Evolutionary conservation across 1,284 basidiomycete species (phyloP).

Genomic region (Cutaneotrichosporon dermatis): DNA sequence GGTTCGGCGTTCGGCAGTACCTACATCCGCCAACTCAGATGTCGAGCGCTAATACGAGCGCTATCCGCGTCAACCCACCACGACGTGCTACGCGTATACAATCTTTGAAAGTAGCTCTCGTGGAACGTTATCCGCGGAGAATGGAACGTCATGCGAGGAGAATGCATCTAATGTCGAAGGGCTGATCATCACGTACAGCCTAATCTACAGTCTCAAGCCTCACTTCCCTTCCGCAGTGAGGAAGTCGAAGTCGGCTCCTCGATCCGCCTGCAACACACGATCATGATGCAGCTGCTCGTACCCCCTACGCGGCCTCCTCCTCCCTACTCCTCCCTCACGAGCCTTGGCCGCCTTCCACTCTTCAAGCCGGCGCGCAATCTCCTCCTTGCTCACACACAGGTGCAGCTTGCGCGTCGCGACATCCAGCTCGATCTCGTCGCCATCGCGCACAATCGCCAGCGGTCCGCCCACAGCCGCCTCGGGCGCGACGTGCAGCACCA

Average conservation of each 20-base stretch:
- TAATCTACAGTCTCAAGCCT: no score
- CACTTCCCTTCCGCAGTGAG: conserved; percentile 15
- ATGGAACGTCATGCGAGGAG: no score
- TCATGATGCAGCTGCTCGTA: conserved; percentile 37
- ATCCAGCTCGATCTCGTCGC: conserved; percentile 41
- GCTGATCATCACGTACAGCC: no score
- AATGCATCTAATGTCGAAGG: no score
- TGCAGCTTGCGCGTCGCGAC: conserved; percentile 30
- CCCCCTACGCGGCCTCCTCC: conserved; percentile 25
- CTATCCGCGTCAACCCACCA: no score
- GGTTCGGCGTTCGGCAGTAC: no score
- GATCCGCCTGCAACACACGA: conserved; percentile 37
- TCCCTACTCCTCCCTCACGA: background rate
- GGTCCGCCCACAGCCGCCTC: conserved; percentile 46
- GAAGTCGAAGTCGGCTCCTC: conserved; percentile 44
- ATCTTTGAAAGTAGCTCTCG: no score
- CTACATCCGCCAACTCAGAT: no score
- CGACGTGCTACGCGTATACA: no score
- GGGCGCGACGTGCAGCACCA: conserved; percentile 45
- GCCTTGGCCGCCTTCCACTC: conserved; percentile 17
- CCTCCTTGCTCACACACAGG: conserved; percentile 23
- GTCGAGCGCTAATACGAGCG: no score
- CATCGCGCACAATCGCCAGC: conserved; percentile 39
- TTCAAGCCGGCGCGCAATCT: conserved; percentile 26
- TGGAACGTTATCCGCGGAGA: no score